Base-by-base conservation (phyloP, 257 asterid species). In the Leonotis leonurus region DNA sequence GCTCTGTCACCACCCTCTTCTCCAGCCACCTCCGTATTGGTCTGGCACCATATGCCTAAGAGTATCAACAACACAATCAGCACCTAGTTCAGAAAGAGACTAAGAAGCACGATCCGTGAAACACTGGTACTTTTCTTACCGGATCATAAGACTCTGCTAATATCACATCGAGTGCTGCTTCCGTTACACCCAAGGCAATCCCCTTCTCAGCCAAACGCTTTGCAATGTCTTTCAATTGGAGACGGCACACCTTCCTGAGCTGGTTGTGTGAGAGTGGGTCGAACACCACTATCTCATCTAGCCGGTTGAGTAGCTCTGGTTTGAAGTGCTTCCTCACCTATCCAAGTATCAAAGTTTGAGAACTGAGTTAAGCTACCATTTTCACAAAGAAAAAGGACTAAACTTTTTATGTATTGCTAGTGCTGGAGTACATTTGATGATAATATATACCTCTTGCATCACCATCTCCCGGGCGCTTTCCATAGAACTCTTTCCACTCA, bases 1-100 rank as follows among this genome's bases (percentile, higher is more conserved):
- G 36, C 80, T 89, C 93, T 0, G 95, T 92, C 36, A 92, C 98
- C 21, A 92, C 95, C 68, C 75, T 73, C 39, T 79, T 92, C 87
- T 92, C 97, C 72, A 92, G 68, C 99, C 99, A 92, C 48, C 99
- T 81, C 49, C 99, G 71, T 22, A 92, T 92, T 0, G 96, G 97
- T 0, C 97, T 77, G 1, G 97, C 99, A 21, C 99, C 99, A 4
- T 85, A 92, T 0, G 80, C 85, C 95, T 87, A 33, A 10, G 29
- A 54, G 11, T 0, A 50, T 2, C 1, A 40, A 37, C 1, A 18
- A 12, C 14, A 11, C 0, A 27, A 36, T 70, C 26, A 75, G 56
- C 53, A 2, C 3, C 10, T 3, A 33, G 9, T 8, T 2, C 39
- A 7, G 10, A 33, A 3, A 32, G 11, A 33, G 9, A 8, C 39